Percentiles rank a stretch among this genome's conserved stretches.
Evolutionary conservation across 345 rosid genomes (phyloP).

Genomic region (Citrus reticulata): DNA sequence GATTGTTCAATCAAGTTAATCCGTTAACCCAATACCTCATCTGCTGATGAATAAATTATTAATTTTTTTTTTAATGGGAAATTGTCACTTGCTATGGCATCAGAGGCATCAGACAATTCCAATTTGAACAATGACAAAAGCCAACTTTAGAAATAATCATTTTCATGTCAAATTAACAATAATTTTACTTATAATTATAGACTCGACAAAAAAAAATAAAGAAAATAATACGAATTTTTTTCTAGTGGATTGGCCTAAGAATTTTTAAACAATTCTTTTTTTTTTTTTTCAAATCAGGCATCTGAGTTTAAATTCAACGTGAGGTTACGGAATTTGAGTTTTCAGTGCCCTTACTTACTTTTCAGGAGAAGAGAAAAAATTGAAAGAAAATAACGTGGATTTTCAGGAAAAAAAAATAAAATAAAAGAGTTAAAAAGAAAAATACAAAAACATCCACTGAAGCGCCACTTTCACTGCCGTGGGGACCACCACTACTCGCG

Average conservation of each 20-base stretch:
- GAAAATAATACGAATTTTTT: not conserved
- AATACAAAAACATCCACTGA: not conserved
- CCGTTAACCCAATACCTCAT: not conserved
- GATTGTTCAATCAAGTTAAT: not conserved
- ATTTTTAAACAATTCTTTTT: too few species aligned
- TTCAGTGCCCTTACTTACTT: not conserved
- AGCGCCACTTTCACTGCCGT: not conserved
- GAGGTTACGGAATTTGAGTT: too few species aligned
- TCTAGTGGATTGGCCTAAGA: too few species aligned
- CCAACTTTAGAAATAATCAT: not conserved
- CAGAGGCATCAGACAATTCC: not conserved
- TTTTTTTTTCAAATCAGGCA: fast-evolving
- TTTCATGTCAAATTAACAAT: not conserved
- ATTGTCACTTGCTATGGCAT: not conserved
- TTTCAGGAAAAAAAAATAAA: not conserved
- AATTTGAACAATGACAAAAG: not conserved
- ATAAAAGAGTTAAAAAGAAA: not conserved
- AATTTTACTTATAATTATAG: not conserved
- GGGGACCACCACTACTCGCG: not conserved
- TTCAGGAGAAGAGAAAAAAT: too few species aligned
- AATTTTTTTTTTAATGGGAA: not conserved
- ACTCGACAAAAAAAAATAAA: not conserved
- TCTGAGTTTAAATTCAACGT: too few species aligned
- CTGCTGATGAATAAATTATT: not conserved
- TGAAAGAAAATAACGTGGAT: too few species aligned